These are phyloP conservation scores for Sclerotinia sclerotiorum DNA, from an alignment of 2,329 filamentous ascomycete genomes.

Conservation along the genomic window DNA sequence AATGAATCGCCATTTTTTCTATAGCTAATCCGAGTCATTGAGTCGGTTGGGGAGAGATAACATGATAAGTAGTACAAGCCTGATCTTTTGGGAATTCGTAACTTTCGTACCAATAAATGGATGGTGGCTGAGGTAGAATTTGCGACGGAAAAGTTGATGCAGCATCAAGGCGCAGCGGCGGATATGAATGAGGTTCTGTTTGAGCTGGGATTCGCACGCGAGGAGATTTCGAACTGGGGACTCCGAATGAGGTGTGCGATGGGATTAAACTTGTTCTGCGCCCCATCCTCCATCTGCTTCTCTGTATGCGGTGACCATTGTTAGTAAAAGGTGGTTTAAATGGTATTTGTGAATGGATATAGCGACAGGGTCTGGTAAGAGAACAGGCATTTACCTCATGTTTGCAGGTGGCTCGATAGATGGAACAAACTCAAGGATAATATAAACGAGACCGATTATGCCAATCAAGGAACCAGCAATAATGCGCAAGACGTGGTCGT, in stretches of 20 bases:
- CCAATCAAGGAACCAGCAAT: slow-evolving; percentile 78
- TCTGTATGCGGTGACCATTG: slow-evolving; percentile 43
- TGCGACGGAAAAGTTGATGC: background rate
- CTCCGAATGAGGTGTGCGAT: background rate
- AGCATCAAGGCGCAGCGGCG: background rate
- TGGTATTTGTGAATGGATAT: too few relatives aligned
- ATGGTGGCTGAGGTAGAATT: background rate
- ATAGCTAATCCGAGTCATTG: background rate
- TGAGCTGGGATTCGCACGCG: background rate
- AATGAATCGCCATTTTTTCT: background rate
- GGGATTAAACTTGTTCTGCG: slow-evolving; percentile 39
- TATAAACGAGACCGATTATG: slow-evolving; percentile 75
- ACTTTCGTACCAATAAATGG: background rate
- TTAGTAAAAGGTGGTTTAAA: background rate
- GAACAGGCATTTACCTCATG: slow-evolving; percentile 44
- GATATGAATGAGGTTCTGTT: background rate
- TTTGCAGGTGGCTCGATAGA: slow-evolving; percentile 66
- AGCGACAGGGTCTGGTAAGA: background rate
- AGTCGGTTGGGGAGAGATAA: background rate
- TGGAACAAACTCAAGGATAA: slow-evolving; percentile 72
- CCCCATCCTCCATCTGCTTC: slow-evolving; percentile 41
- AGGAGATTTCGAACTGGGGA: background rate
- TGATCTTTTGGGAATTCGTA: background rate
- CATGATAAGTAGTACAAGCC: slow-evolving; percentile 18
- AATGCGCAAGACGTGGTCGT: slow-evolving; percentile 63